Percentiles rank a stretch among this genome's conserved stretches.
Evolutionary conservation across 2,329 filamentous ascomycete species (phyloP).

Genomic region (Diplodia scrobiculata): DNA sequence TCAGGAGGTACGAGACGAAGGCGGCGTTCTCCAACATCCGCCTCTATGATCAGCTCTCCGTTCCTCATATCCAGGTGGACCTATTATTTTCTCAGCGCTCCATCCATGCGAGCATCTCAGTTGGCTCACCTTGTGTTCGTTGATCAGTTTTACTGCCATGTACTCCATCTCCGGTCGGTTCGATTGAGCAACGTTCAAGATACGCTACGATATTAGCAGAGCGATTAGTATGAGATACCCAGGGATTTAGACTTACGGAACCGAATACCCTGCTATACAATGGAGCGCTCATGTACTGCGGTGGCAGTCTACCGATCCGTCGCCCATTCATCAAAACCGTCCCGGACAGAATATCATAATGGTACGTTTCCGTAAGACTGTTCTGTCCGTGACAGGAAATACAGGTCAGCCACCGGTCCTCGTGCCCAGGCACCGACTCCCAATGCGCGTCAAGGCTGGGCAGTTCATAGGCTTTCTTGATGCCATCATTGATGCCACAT

Average conservation of each 20-base stretch:
- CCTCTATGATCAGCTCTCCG: too few species aligned
- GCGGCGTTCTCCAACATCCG: too few species aligned
- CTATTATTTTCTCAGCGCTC: too few species aligned
- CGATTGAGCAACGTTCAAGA: background rate
- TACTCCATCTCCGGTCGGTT: background rate
- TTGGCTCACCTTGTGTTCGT: background rate
- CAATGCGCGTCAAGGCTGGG: background rate
- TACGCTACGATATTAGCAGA: background rate
- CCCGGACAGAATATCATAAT: conserved; percentile 56
- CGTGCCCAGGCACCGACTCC: background rate
- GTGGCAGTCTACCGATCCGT: conserved; percentile 53
- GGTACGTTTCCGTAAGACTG: conserved; percentile 33
- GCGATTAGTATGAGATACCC: too few species aligned
- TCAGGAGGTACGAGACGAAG: too few species aligned
- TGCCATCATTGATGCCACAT: conserved; percentile 32
- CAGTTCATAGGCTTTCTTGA: background rate
- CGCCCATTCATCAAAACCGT: conserved; percentile 57
- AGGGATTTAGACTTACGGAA: background rate
- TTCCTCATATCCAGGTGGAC: too few species aligned
- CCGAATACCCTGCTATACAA: conserved; percentile 53
- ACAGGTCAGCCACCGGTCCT: background rate
- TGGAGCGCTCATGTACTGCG: conserved; percentile 46
- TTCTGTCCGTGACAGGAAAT: too few species aligned
- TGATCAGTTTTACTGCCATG: background rate
- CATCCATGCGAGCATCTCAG: background rate